Evolutionary conservation across 345 rosid species (phyloP), one percentile per base, ranked within the genome.

Genomic region (Diplotaxis tenuifolia): DNA sequence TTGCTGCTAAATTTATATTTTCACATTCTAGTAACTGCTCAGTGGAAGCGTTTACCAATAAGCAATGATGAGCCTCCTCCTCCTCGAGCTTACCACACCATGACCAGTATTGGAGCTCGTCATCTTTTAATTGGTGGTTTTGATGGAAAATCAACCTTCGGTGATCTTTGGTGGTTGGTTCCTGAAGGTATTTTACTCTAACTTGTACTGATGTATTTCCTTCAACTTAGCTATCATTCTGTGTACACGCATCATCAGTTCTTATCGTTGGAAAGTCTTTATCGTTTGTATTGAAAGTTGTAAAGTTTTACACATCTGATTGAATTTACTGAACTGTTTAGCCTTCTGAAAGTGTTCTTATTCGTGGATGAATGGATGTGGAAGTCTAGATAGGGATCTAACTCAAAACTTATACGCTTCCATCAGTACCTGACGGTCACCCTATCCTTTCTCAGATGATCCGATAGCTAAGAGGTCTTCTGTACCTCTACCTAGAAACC

Each of bases 101-200:
- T 95, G 87, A 84, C 87, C 70, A 80, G 75, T 67, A 79, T 90
- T 73, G 98, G 94, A 52, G 76, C 96, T 52, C 88, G 84, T 15
- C 86, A 90, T 84, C 83, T 95, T 40, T 86, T 95, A 80, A 66
- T 92, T 84, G 99, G 99, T 73, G 98, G 99, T 68, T 88, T 87
- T 55, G 96, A 95, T 86, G 99, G 99, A 74, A 95, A 95, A 81
- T 79, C 82, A 22, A 92, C 96, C 34, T 95, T 82, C 62, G 96
- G 90, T 59, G 98, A 95, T 87, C 57, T 92, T 7, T 95, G 98
- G 99, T 95, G 98, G 96, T 67, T 92, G 86, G 98, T 86, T 75
- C 87, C 96, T 4, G 97, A 92, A 90, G 99, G 98, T 95, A 85
- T 52, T 32, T 50, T 28, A 60, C 42, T 36, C 50, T 40, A 63